These are phyloP conservation scores for Heritiera littoralis DNA, from an alignment of 345 rosid species.

Conservation along the genomic window DNA sequence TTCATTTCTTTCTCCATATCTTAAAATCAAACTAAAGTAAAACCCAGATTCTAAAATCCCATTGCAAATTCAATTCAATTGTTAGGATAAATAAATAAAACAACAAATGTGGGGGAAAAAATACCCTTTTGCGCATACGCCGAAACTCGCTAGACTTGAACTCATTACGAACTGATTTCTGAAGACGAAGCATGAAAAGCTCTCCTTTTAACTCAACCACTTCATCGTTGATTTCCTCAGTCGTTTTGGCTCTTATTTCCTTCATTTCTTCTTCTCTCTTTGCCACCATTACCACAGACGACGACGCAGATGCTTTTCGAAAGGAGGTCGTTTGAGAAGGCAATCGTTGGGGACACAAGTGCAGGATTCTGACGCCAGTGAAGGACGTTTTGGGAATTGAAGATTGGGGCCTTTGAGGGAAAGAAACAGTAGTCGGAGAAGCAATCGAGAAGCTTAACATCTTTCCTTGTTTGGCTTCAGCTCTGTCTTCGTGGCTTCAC, in stretches of 20 bases:
- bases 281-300: conserved; percentile 71
- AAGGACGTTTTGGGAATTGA: conserved; percentile 45
- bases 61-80: neutral
- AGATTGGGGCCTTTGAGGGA: conserved; percentile 39
- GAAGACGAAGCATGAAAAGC: conserved; percentile 85
- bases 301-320: conserved; percentile 19
- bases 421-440: conserved; percentile 40
- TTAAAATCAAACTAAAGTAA: neutral
- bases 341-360: conserved; percentile 27
- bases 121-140: conserved; percentile 84
- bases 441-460: conserved; percentile 64
- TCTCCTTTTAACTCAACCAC: conserved; percentile 92
- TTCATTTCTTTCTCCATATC: neutral
- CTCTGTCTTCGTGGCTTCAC: neutral
- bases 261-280: conserved; percentile 77
- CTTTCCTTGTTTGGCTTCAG: conserved; percentile 1
- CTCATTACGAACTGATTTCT: conserved; percentile 83
- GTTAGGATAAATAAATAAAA: neutral
- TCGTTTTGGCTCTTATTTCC: conserved; percentile 67
- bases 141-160: conserved; percentile 88
- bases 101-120: neutral
- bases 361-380: conserved; percentile 54
- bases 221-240: conserved; percentile 80
- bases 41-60: neutral
- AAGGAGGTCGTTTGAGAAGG: conserved; percentile 28